Evolutionary conservation across 2,329 filamentous ascomycete species (phyloP), one percentile per base, ranked within the genome.

Genomic region (Sporothrix schenckii): DNA sequence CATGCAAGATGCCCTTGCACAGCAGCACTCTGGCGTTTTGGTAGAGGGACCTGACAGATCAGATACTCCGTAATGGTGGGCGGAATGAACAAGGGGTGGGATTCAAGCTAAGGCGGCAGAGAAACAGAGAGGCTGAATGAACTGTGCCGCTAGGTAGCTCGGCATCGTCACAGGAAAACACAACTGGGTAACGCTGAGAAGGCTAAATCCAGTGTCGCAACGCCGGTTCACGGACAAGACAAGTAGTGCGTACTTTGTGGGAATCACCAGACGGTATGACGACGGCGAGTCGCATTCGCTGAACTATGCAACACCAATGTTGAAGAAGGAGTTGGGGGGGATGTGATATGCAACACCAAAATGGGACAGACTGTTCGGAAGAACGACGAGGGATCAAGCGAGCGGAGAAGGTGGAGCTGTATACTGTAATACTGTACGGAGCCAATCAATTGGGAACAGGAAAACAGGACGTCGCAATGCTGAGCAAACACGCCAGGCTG

Each of bases 1-100:
- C 66, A 56, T 68, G 66, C 65, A 41, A 67, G 65, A 67, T 66
- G 63, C 44, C 63, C 47, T 66, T 39, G 47, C 63, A 66, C 47
- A 66, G 13, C 44, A 52, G 63, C 27, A 11, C 27, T 65, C 41
- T 50, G 16, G 41, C 13, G 6, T 34, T 2, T 50, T 10, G 21
- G 39, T 65, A 65, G 54, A 41, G 54, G 16, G 19, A 47, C 41
- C 49, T 24, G 21, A 14, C 41, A 63, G 34, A 34, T 44, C 39
- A 50, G 61, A 50, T 30, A 30, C 52, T 10, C 34, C 21, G 24
- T 34, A 47, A 13, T 19, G 19, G 16, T n/a, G 39, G 6, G 13
- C 19, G 61, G 16, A 5, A 53, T 6, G n/a, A 19, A n/a, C 41
- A 21, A 39, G 19, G 16, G 39, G 9, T n/a, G 19, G 16, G 39